Evolutionary conservation across 2,329 filamentous ascomycete species (phyloP), one percentile per base, ranked within the genome.

Genomic region (Neoarthrinium moseri): DNA sequence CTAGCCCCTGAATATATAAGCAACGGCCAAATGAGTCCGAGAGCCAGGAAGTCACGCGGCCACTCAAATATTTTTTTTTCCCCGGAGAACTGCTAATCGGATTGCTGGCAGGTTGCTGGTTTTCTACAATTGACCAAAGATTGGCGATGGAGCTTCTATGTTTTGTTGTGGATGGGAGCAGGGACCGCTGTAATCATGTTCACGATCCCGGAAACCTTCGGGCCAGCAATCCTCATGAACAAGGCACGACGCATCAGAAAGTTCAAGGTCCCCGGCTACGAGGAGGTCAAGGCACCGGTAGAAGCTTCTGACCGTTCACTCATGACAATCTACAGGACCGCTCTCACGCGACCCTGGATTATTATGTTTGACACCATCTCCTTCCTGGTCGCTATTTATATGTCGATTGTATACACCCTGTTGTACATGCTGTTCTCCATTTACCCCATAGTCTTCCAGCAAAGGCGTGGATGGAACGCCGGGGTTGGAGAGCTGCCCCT

Each of bases 351-450:
- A 2, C 77, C 77, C 0, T 80, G 77, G 74, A 64, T 71, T 35
- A 74, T 80, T 34, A 63, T 80, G 4, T 71, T 80, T 49, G 77
- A 80, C 50, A 61, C 75, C 0, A 80, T 80, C 29, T 77, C 73
- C 0, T 66, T 79, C 41, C 60, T 76, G 4, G 69, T 70, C 45
- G 76, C 77, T 12, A 57, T 80, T 23, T 81, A 80, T 53, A 65
- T 79, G 55, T 68, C 71, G 2, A 66, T 80, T 10, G 73, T 80
- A 4, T 80, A 80, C 48, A 70, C 65, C 5, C 63, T 78, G 1
- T 62, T 77, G 7, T 80, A 80, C 59, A 81, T 82, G 77, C 68
- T 82, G 10, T 81, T 82, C 59, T 73, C 66, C 18, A 80, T 80
- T 46, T 81, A 81, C 44, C 75, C 72, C 3, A 76, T 79, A 30